These are phyloP conservation scores for Aspergillus ellipticus DNA, from an alignment of 495 filamentous ascomycete genomes.

Conservation along the genomic window DNA sequence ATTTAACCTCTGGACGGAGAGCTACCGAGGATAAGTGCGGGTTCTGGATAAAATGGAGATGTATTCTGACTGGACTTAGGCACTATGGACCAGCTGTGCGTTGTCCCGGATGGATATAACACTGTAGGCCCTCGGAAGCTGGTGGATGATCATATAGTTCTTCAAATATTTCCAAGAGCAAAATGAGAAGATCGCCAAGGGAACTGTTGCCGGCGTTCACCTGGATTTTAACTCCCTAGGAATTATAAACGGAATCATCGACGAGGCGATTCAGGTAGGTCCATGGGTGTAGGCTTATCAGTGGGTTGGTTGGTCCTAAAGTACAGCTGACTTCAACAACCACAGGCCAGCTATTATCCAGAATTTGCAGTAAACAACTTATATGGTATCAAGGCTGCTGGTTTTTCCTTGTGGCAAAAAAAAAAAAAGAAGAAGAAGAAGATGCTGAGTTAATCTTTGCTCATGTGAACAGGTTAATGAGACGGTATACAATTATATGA, in stretches of 20 bases:
- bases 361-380: conserved; percentile 69
- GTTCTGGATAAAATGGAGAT: not conserved
- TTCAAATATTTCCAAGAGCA: conserved; percentile 59
- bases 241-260: conserved; percentile 72
- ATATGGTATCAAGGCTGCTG: conserved; percentile 63
- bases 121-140: conserved; percentile 27
- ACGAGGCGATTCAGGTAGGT: conserved; percentile 56
- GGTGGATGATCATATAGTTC: conserved; percentile 27
- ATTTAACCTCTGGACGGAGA: conserved; percentile 50
- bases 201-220: conserved; percentile 29
- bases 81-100: conserved; percentile 50
- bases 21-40: conserved; percentile 59
- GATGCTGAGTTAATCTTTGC: no score
- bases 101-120: conserved; percentile 33
- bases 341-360: conserved; percentile 55
- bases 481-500: conserved; percentile 46
- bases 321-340: not conserved
- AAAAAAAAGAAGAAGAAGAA: no score
- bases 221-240: conserved; percentile 47
- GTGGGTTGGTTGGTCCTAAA: not conserved
- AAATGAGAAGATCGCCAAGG: conserved; percentile 52
- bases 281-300: not conserved
- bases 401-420: conserved; percentile 29
- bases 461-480: conserved; percentile 45
- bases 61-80: conserved; percentile 21